phyloP scores from a whole-genome alignment of 805 yeast species.

The Diddensiella santjacobensis region DNA sequence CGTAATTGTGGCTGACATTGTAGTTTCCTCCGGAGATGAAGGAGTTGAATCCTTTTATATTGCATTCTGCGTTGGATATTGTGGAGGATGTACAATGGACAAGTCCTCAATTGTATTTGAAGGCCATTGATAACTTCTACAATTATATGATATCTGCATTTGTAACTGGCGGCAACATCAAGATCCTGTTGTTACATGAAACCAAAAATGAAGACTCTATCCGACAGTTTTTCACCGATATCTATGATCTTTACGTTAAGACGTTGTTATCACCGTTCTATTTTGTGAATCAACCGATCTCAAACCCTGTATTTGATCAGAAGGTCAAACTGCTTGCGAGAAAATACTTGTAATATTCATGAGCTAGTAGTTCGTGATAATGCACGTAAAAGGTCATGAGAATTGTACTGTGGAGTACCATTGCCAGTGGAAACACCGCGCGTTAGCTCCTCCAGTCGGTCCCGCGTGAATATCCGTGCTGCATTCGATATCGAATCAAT shows the following conservation, averaged over 20 bases:
- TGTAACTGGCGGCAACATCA: constrained; percentile 82
- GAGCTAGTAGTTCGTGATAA: background rate
- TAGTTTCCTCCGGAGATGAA: constrained; percentile 63
- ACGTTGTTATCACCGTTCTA: constrained; percentile 85
- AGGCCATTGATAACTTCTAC: constrained; percentile 80
- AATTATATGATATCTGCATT: constrained; percentile 80
- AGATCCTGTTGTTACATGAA: constrained; percentile 70
- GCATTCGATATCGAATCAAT: constrained; percentile 22
- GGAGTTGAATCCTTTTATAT: constrained; percentile 81
- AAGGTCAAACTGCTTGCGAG: constrained; percentile 68
- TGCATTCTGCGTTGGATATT: constrained; percentile 86
- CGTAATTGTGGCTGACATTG: too few relatives aligned
- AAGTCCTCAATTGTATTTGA: constrained; percentile 59
- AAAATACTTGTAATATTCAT: constrained; percentile 53
- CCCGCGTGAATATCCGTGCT: constrained; percentile 22
- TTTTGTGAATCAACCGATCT: constrained; percentile 66
- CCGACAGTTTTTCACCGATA: constrained; percentile 76
- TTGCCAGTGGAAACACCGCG: background rate
- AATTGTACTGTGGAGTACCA: background rate
- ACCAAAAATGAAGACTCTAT: constrained; percentile 65
- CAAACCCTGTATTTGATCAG: constrained; percentile 69
- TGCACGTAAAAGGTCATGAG: background rate
- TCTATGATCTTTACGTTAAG: constrained; percentile 85
- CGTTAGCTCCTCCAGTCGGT: constrained; percentile 14
- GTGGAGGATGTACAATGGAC: constrained; percentile 88